These are phyloP conservation scores for Boletus subparvulus DNA, from an alignment of 768 basidiomycete species.

Conservation along the genomic window DNA sequence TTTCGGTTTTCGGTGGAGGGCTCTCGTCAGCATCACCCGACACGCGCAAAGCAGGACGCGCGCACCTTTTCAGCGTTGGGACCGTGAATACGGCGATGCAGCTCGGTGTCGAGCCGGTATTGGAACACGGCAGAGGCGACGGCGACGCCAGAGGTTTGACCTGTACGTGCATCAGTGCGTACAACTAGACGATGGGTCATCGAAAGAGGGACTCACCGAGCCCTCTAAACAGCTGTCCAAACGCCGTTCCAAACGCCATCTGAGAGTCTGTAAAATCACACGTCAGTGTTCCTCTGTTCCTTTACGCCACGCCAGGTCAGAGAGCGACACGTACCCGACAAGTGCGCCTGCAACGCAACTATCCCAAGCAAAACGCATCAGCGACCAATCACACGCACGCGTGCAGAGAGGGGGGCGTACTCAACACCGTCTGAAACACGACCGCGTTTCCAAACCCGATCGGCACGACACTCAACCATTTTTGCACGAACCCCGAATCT, in stretches of 20 bases:
- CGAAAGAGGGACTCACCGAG: slow-evolving; percentile 11
- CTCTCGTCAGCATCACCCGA: background rate
- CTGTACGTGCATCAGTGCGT: background rate
- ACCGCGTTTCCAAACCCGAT: slow-evolving; percentile 15
- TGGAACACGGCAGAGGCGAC: slow-evolving; percentile 25
- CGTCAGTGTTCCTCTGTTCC: background rate
- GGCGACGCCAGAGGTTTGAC: slow-evolving; percentile 24
- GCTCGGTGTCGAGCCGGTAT: slow-evolving; percentile 13
- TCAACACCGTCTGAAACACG: slow-evolving; percentile 17
- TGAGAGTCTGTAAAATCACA: background rate
- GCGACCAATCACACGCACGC: background rate
- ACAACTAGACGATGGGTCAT: no score
- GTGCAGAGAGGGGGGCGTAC: background rate
- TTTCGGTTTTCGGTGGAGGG: no score
- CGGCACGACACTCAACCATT: slow-evolving; percentile 23
- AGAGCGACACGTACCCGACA: background rate
- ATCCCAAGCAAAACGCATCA: background rate
- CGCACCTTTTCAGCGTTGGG: slow-evolving; percentile 13
- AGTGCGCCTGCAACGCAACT: slow-evolving; percentile 17
- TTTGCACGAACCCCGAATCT: slow-evolving; percentile 22
- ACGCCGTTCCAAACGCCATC: slow-evolving; percentile 25
- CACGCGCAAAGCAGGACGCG: no score
- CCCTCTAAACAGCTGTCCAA: slow-evolving; percentile 23
- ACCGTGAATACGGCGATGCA: slow-evolving; percentile 13
- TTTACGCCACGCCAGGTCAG: no score